Base-by-base conservation (phyloP, 2,329 filamentous ascomycete species). In the Scolecobasidium constrictum region DNA sequence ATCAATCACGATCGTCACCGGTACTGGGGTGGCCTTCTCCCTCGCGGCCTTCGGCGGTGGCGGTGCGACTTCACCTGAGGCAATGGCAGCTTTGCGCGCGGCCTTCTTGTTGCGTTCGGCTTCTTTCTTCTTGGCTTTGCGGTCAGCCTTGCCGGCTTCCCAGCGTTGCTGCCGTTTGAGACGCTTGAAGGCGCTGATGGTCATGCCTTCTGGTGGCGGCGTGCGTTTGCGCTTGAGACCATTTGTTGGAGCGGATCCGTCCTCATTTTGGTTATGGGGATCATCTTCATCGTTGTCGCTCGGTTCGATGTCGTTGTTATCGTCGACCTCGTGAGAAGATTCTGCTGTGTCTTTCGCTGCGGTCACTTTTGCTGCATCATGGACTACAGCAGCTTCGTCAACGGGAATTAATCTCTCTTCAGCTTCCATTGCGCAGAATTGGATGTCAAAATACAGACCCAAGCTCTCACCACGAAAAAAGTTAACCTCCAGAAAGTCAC, bases 121-220 rank as follows among this genome's bases (percentile, higher is more conserved):
- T 50, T 77, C 71, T 53, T 73, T 78, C 40, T 75, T 67, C 52
- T 71, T 68, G n/a, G 60, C 57, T 54, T 75, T 77, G 51, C 77
- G 73, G 21, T 67, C 63, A 34, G 71, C 65, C 4, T 77, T 81
- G 17, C 73, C 75, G 5, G 80, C 77, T 53, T 94, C 86, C 83
- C 85, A 94, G 57, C 76, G 69, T 56, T 84, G 72, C 49, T 77
- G 72, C 43, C 78, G 79, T 47, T 74, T 77, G 41, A 86, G 67
- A 56, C 86, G 90, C 63, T 94, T 94, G 47, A 82, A 67, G 52
- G 90, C 83, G 54, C 81, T 93, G 56, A 96, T 96, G 15, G 90
- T 94, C 40, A 95, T 38, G 7, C 40, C 40, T 15, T 38, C 36
- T 12, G 42, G 42, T 41, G 35, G 42, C 18, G 35, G 35, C n/a